These are phyloP conservation scores for Penicillium bovifimosum DNA, from an alignment of 495 filamentous ascomycete species.

Conservation along the genomic window DNA sequence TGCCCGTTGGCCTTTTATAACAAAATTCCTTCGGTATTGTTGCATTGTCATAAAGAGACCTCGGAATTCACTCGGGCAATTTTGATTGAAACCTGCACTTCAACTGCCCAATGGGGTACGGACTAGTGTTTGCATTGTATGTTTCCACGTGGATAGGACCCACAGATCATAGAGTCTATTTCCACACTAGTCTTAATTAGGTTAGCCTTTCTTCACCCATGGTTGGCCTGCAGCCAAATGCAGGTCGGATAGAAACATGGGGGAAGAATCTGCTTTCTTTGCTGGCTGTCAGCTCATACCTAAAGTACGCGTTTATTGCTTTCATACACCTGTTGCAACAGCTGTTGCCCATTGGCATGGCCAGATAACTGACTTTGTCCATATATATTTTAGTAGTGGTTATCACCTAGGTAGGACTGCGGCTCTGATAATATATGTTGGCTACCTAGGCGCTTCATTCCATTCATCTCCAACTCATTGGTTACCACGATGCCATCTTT, in stretches of 20 bases:
- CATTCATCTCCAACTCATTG: too few relatives aligned
- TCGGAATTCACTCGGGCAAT: neutral
- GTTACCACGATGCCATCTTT: too few relatives aligned
- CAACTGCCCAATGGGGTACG: conserved; percentile 16
- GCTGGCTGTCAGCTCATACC: neutral
- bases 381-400: too few relatives aligned
- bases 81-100: neutral
- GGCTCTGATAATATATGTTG: too few relatives aligned
- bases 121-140: conserved; percentile 27
- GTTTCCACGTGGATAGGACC: conserved; percentile 35
- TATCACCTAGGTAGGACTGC: too few relatives aligned
- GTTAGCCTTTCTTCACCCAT: conserved; percentile 24
- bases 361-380: too few relatives aligned
- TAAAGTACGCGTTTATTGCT: neutral
- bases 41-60: neutral
- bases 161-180: conserved; percentile 33
- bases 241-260: conserved; percentile 13
- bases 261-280: conserved; percentile 2
- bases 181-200: conserved; percentile 17
- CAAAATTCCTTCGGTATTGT: too few relatives aligned
- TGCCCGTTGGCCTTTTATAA: too few relatives aligned
- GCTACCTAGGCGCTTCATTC: too few relatives aligned
- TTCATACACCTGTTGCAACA: neutral
- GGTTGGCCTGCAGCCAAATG: conserved; percentile 20
- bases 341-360: too few relatives aligned